Percentiles rank a stretch among this genome's conserved stretches.
Evolutionary conservation across 768 basidiomycete genomes (phyloP).

Genomic region (Termitomyces sp.): DNA sequence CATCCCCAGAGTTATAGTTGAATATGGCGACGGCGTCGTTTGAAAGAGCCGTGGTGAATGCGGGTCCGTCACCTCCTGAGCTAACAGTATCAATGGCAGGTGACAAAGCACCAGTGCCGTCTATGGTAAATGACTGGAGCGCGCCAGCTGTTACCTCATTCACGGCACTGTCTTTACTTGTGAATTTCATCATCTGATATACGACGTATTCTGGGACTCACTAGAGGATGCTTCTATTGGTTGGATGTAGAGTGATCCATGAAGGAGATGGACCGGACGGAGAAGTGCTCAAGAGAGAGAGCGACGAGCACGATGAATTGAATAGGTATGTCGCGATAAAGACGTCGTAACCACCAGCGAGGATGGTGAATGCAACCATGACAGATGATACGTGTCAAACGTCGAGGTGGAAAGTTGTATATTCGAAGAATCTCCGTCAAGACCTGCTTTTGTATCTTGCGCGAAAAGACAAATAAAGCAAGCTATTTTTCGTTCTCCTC

Average conservation of each 20-base stretch:
- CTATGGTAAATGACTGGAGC: conserved; percentile 57
- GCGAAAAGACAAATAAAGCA: neutral
- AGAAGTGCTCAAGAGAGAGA: conserved; percentile 45
- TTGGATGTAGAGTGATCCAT: conserved; percentile 58
- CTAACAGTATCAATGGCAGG: conserved; percentile 38
- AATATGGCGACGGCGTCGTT: conserved; percentile 57
- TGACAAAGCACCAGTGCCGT: conserved; percentile 41
- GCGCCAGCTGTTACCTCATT: conserved; percentile 50
- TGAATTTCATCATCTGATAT: neutral
- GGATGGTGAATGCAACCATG: conserved; percentile 68
- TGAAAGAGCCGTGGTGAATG: conserved; percentile 47
- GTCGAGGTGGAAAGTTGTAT: neutral
- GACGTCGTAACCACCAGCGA: conserved; percentile 63
- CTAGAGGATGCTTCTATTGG: conserved; percentile 60
- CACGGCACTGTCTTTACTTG: conserved; percentile 40
- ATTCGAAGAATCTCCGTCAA: neutral
- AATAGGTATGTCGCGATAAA: conserved; percentile 66
- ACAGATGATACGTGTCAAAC: neutral
- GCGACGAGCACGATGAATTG: conserved; percentile 41
- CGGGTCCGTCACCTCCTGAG: conserved; percentile 50
- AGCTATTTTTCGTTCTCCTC: neutral
- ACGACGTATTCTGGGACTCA: conserved; percentile 25
- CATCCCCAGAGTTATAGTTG: conserved; percentile 59
- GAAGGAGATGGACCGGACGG: conserved; percentile 51
- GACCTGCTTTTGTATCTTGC: neutral